Conservation (phyloP, 345 rosid genomes). For the Syzygium aromaticum region DNA sequence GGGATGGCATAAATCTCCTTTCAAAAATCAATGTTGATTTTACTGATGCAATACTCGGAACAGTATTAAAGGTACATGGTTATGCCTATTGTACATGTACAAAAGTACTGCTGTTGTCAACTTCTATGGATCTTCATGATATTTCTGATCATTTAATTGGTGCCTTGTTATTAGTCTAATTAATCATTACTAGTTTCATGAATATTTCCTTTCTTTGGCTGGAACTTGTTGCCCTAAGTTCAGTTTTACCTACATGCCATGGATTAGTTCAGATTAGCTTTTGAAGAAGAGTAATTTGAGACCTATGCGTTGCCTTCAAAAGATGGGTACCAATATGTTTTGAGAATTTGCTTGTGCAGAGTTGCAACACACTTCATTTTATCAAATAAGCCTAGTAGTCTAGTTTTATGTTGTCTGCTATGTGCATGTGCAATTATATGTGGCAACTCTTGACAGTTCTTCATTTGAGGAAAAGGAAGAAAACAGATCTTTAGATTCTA, state of each 20-base stretch:
- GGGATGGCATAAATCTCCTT: slow-evolving; percentile 76
- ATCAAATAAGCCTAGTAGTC: not conserved
- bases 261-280: not conserved
- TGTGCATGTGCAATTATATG: not conserved
- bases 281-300: not conserved
- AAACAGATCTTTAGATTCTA: not conserved
- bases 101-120: not conserved
- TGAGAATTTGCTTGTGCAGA: not conserved
- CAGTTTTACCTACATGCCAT: not conserved
- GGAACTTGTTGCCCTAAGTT: not conserved
- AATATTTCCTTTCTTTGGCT: not conserved
- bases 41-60: slow-evolving; percentile 80
- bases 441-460: not conserved
- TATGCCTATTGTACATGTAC: not conserved
- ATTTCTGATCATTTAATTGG: not conserved
- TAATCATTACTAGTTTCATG: not conserved
- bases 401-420: not conserved
- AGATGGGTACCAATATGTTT: not conserved
- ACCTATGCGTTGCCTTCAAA: not conserved
- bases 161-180: not conserved
- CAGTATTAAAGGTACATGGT: slow-evolving; percentile 43
- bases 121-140: not conserved
- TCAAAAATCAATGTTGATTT: slow-evolving; percentile 67
- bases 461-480: not conserved
- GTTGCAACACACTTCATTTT: not conserved